phyloP scores from a whole-genome alignment of 2,329 filamentous ascomycete genomes.

The Fusarium sororula region DNA sequence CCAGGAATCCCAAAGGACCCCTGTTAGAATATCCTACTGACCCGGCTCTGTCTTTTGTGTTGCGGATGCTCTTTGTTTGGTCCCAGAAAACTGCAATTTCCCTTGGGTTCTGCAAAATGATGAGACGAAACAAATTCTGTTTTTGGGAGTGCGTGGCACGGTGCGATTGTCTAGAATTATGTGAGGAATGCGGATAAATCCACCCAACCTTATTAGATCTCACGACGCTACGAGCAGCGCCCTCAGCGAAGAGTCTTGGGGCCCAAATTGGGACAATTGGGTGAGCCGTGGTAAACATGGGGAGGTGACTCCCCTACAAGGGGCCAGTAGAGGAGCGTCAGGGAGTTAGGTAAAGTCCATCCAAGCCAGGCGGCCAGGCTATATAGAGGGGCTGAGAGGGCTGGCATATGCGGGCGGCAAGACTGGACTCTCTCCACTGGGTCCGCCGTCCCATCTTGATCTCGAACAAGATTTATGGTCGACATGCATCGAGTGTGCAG shows the following conservation, averaged over 20 bases:
- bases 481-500: not conserved
- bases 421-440: constrained; percentile 22
- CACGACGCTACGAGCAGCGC: constrained; percentile 35
- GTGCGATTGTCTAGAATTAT: not conserved
- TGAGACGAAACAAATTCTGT: not conserved
- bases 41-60: not conserved
- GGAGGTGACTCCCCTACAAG: constrained; percentile 6
- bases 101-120: not conserved
- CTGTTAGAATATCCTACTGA: not conserved
- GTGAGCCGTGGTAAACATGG: constrained; percentile 23
- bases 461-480: not conserved
- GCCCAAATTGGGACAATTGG: constrained; percentile 3
- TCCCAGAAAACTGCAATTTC: not conserved
- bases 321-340: not conserved
- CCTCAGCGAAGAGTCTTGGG: constrained; percentile 37
- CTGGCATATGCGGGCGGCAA: constrained; percentile 33
- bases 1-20: constrained; percentile 18
- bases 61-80: not conserved
- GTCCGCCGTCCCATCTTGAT: constrained; percentile 24
- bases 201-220: constrained; percentile 28
- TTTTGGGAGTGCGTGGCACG: not conserved
- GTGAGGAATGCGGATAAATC: constrained; percentile 32
- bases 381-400: constrained; percentile 17
- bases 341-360: not conserved
- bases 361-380: not conserved